phyloP scores from a whole-genome alignment of 768 basidiomycete genomes.

The Kwoniella heveanensis region DNA sequence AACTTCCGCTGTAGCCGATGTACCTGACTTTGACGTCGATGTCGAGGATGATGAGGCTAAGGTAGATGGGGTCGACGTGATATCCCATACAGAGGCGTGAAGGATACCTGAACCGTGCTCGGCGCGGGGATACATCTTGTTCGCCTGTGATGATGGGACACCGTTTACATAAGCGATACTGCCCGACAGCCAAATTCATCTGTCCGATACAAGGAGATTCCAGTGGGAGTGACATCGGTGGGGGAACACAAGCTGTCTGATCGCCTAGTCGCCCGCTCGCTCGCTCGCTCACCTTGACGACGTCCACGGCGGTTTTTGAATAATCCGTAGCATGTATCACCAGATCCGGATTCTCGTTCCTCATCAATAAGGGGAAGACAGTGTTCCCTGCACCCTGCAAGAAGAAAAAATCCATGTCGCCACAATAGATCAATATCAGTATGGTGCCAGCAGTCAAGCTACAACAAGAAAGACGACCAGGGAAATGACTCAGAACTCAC shows the following conservation, averaged over 20 bases:
- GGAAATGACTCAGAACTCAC: too few relatives aligned
- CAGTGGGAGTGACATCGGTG: too few relatives aligned
- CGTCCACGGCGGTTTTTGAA: constrained; percentile 79
- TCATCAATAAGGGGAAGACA: constrained; percentile 80
- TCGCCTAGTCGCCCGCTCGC: too few relatives aligned
- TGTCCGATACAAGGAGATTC: too few relatives aligned
- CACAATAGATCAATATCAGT: not conserved
- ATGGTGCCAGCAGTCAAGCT: too few relatives aligned
- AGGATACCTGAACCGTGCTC: constrained; percentile 67
- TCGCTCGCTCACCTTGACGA: constrained; percentile 77
- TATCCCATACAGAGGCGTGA: constrained; percentile 84
- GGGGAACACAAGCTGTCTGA: too few relatives aligned
- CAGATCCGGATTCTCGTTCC: constrained; percentile 79
- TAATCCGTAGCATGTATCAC: constrained; percentile 84
- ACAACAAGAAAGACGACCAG: too few relatives aligned
- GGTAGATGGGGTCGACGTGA: constrained; percentile 60
- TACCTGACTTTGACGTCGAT: not conserved
- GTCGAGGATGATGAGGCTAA: not conserved
- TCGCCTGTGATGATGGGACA: constrained; percentile 63
- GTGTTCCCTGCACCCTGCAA: constrained; percentile 86
- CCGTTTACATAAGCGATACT: too few relatives aligned
- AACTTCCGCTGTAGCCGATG: not conserved
- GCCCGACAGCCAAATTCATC: too few relatives aligned
- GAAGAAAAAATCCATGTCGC: not conserved
- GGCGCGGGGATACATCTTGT: constrained; percentile 69